Evolutionary conservation across 1,284 basidiomycete species (phyloP).

Genomic region (Rhizoctonia solani): DNA sequence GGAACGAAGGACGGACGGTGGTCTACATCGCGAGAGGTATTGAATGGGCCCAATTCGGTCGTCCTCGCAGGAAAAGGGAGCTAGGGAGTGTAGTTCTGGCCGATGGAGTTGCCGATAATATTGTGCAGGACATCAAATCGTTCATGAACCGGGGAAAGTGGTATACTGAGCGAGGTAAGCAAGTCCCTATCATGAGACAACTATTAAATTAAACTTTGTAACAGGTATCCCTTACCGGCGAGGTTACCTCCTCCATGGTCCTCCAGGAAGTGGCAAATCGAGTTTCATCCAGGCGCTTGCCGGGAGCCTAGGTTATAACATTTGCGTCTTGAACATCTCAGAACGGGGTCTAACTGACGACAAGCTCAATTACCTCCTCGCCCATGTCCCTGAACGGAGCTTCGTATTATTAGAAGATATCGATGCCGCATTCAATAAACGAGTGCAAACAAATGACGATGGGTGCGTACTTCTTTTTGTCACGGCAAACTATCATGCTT

Average conservation of each 20-base stretch:
- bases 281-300: constrained; percentile 98
- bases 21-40: constrained; percentile 96
- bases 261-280: constrained; percentile 97
- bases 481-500: not conserved
- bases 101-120: constrained; percentile 75
- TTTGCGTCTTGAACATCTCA: constrained; percentile 94
- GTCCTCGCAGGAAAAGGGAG: constrained; percentile 85
- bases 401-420: constrained; percentile 96
- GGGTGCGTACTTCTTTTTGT: constrained; percentile 57
- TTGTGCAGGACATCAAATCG: constrained; percentile 78
- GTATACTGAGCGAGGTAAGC: constrained; percentile 93
- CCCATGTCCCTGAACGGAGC: constrained; percentile 90
- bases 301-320: constrained; percentile 90
- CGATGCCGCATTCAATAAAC: constrained; percentile 95
- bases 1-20: constrained; percentile 92
- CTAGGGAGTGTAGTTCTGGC: constrained; percentile 91
- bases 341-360: constrained; percentile 97
- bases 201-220: constrained; percentile 31
- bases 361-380: constrained; percentile 91
- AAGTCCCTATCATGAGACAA: not conserved
- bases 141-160: constrained; percentile 87
- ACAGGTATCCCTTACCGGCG: constrained; percentile 97
- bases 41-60: constrained; percentile 96
- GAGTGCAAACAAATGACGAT: constrained; percentile 85
- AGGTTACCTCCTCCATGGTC: constrained; percentile 94